phyloP scores from a whole-genome alignment of 2,329 filamentous ascomycete species.

The Curvularia eragrostidis region DNA sequence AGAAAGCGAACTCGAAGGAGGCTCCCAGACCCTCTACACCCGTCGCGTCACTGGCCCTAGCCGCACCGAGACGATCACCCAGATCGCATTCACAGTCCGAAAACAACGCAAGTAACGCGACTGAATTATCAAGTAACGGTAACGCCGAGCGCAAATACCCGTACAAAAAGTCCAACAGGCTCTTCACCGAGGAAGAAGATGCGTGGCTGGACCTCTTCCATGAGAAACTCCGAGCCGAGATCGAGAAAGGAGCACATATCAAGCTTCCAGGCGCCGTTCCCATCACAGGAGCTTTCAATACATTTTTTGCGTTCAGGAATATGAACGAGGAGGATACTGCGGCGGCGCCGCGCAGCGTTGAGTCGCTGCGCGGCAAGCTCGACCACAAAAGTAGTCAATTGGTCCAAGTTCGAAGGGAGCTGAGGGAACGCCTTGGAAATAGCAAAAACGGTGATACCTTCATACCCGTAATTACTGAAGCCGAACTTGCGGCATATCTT shows the following conservation, averaged over 20 bases:
- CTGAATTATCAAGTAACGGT: too few species aligned
- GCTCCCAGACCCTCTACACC: too few species aligned
- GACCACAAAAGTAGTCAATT: not conserved
- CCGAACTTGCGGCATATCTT: too few species aligned
- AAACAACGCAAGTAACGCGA: not conserved
- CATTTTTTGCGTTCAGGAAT: not conserved
- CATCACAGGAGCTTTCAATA: constrained; percentile 3
- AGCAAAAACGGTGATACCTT: not conserved
- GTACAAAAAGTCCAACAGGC: not conserved
- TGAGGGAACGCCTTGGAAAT: not conserved
- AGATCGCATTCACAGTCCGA: too few species aligned
- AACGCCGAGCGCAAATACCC: too few species aligned
- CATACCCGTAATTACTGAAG: too few species aligned
- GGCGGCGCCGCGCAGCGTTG: not conserved
- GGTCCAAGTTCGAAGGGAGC: not conserved
- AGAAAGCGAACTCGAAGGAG: too few species aligned
- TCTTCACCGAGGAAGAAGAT: constrained; percentile 20
- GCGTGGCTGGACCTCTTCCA: constrained; percentile 24
- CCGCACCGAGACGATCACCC: too few species aligned
- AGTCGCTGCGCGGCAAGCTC: not conserved
- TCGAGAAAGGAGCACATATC: constrained; percentile 11
- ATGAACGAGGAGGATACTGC: not conserved
- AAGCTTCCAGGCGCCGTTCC: not conserved
- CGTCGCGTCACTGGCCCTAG: too few species aligned
- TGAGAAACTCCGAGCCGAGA: constrained; percentile 13